phyloP scores from a whole-genome alignment of 2,329 filamentous ascomycete species.

The Nakataea oryzae region DNA sequence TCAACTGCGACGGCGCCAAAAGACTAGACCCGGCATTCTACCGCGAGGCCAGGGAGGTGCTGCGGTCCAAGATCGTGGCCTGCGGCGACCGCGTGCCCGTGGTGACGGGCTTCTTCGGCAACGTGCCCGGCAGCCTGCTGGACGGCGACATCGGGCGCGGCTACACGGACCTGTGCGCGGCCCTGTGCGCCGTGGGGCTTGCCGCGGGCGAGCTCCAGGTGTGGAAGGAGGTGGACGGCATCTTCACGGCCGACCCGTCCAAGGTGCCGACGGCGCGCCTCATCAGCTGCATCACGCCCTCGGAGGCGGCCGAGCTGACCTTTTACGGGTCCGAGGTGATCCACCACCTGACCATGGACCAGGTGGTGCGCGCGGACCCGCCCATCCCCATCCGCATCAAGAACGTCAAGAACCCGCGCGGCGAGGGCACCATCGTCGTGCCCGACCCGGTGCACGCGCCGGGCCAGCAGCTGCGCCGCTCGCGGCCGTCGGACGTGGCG shows the following conservation, averaged over 20 bases:
- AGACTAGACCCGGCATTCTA: constrained; percentile 62
- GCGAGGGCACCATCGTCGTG: constrained; percentile 70
- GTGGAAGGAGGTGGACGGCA: constrained; percentile 90
- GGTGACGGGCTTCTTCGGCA: constrained; percentile 89
- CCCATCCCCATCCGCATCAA: constrained; percentile 83
- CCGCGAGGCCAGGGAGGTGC: constrained; percentile 46
- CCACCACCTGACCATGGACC: constrained; percentile 98
- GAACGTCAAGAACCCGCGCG: constrained; percentile 79
- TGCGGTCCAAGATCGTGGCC: constrained; percentile 52
- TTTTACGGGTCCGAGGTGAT: constrained; percentile 95
- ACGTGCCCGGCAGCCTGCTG: constrained; percentile 81
- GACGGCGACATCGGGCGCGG: constrained; percentile 84
- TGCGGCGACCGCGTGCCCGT: constrained; percentile 64
- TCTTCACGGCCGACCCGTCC: constrained; percentile 56
- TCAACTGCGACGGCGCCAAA: constrained; percentile 53
- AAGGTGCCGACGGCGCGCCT: constrained; percentile 90
- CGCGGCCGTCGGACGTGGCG: constrained; percentile 23
- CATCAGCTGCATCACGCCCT: constrained; percentile 80
- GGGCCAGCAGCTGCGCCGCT: constrained; percentile 48
- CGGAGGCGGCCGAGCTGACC: constrained; percentile 91
- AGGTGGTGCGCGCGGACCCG: constrained; percentile 70
- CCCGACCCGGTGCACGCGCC: constrained; percentile 55
- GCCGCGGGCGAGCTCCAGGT: constrained; percentile 83
- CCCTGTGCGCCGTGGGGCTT: constrained; percentile 82
- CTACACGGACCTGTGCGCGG: constrained; percentile 93